Conservation (phyloP, 2,329 filamentous ascomycete species). For the Cladophialophora yegresii region DNA sequence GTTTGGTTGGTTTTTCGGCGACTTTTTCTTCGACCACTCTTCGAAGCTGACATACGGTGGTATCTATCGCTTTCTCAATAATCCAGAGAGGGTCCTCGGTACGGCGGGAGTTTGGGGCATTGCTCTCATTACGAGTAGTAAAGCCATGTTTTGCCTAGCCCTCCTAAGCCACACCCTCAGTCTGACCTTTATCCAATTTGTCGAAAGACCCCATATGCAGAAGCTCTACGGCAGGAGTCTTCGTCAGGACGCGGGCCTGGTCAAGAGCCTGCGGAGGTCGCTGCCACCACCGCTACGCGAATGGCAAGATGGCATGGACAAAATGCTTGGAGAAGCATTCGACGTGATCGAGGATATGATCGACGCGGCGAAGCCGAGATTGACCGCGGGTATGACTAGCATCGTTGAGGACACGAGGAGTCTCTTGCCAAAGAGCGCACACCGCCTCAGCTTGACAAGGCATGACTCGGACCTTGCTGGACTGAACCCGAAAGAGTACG, state of each 20-base stretch:
- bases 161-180: conserved; percentile 82
- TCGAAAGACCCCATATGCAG: conserved; percentile 97
- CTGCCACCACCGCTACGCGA: conserved; percentile 80
- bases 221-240: conserved; percentile 88
- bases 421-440: conserved; percentile 85
- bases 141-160: conserved; percentile 81
- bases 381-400: conserved; percentile 80
- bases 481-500: conserved; percentile 77
- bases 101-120: conserved; percentile 94
- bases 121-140: conserved; percentile 88
- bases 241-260: conserved; percentile 83
- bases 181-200: conserved; percentile 83
- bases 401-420: conserved; percentile 86
- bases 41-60: conserved; percentile 92
- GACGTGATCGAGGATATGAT: conserved; percentile 91
- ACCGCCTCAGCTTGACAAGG: conserved; percentile 78
- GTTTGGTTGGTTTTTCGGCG: conserved; percentile 98
- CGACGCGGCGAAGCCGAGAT: conserved; percentile 78
- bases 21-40: conserved; percentile 93
- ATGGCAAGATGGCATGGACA: conserved; percentile 84
- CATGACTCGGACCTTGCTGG: conserved; percentile 79
- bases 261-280: conserved; percentile 84
- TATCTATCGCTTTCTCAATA: conserved; percentile 98
- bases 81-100: conserved; percentile 90
- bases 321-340: conserved; percentile 77